phyloP scores from a whole-genome alignment of 2,329 filamentous ascomycete genomes.

The Colletotrichum spinosum region DNA sequence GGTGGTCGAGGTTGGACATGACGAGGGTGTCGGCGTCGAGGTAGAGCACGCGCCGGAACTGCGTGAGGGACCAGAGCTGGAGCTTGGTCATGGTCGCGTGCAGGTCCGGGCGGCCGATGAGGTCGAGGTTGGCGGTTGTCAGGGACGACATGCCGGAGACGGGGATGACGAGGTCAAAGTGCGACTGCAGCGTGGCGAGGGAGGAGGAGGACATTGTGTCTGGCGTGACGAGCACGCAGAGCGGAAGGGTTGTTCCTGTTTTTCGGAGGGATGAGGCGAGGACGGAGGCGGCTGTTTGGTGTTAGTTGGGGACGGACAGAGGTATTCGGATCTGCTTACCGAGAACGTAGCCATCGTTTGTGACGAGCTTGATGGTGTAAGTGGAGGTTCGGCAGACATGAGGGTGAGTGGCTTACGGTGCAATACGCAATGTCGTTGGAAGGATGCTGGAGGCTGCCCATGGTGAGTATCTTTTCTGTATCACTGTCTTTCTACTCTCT shows the following conservation, averaged over 20 bases:
- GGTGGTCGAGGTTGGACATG: conserved; percentile 74
- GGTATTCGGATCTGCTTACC: conserved; percentile 15
- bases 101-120: conserved; percentile 76
- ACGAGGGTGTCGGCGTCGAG: conserved; percentile 73
- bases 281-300: conserved; percentile 27
- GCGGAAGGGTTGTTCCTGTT: conserved; percentile 27
- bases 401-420: conserved; percentile 7
- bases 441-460: conserved; percentile 23
- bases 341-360: conserved; percentile 38
- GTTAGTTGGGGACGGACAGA: not conserved
- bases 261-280: conserved; percentile 38
- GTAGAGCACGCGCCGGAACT: conserved; percentile 64
- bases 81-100: conserved; percentile 78
- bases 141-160: conserved; percentile 26
- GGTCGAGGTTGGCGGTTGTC: conserved; percentile 64
- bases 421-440: conserved; percentile 20
- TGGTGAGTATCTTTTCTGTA: not conserved
- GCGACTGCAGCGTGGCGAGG: conserved; percentile 11
- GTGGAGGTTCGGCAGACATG: not conserved
- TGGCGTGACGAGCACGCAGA: conserved; percentile 35
- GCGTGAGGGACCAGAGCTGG: conserved; percentile 73
- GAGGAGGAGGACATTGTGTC: conserved; percentile 25
- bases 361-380: conserved; percentile 33
- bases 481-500: not conserved
- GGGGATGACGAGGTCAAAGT: conserved; percentile 35